Percentiles rank a stretch among this genome's conserved stretches.
Conservation (phyloP, 2,329 filamentous ascomycete genomes). For the Fusarium fujikuroi region DNA sequence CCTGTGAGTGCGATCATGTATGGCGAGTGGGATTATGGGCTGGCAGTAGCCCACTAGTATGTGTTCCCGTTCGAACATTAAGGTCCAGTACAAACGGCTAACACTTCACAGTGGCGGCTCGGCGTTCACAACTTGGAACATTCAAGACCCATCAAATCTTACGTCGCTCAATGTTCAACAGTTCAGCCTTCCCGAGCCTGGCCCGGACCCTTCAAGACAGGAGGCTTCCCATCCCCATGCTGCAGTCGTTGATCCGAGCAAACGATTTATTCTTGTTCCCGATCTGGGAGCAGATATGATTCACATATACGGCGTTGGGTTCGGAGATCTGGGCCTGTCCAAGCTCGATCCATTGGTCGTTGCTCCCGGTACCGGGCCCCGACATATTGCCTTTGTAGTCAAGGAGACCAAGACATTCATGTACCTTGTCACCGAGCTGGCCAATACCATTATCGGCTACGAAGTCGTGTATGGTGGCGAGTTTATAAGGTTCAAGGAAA, state of each 20-base stretch:
- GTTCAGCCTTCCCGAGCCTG: slow-evolving; percentile 53
- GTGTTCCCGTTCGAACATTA: slow-evolving; percentile 31
- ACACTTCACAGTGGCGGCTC: slow-evolving; percentile 49
- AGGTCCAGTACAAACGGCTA: neutral
- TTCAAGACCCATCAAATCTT: slow-evolving; percentile 52
- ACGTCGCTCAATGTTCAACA: slow-evolving; percentile 51
- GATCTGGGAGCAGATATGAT: slow-evolving; percentile 74
- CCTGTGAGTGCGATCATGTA: slow-evolving; percentile 59
- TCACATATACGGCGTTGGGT: slow-evolving; percentile 62
- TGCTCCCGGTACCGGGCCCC: slow-evolving; percentile 68
- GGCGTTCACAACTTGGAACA: slow-evolving; percentile 58
- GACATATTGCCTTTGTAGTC: slow-evolving; percentile 70
- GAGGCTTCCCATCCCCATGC: slow-evolving; percentile 71
- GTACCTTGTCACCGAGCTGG: slow-evolving; percentile 71
- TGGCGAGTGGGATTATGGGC: slow-evolving; percentile 53
- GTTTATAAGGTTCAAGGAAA: slow-evolving; percentile 56
- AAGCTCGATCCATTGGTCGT: slow-evolving; percentile 54
- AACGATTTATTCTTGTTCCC: slow-evolving; percentile 69
- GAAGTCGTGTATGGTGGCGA: slow-evolving; percentile 61
- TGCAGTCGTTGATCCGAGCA: slow-evolving; percentile 72
- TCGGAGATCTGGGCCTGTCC: slow-evolving; percentile 56
- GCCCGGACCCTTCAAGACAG: slow-evolving; percentile 59
- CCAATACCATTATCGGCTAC: slow-evolving; percentile 67
- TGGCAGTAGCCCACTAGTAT: slow-evolving; percentile 60
- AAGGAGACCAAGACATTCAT: slow-evolving; percentile 60